phyloP scores from a whole-genome alignment of 1,284 basidiomycete genomes.

The Trametes polyzona region DNA sequence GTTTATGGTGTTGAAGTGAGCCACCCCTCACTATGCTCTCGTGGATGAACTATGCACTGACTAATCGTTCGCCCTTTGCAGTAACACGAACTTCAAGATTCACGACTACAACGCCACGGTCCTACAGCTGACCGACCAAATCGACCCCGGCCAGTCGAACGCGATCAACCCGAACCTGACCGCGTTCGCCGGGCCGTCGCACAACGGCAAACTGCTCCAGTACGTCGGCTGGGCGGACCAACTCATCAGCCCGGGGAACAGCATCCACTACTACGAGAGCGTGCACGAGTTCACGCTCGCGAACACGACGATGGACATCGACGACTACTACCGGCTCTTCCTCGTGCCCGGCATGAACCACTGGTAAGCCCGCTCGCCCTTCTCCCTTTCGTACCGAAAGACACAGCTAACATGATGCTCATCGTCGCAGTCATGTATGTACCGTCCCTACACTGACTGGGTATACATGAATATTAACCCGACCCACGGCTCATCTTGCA shows the following conservation, averaged over 20 bases:
- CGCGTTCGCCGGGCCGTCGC: constrained; percentile 31
- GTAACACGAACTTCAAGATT: constrained; percentile 28
- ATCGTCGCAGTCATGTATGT: constrained; percentile 10
- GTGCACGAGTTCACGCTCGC: constrained; percentile 33
- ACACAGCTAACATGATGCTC: background rate
- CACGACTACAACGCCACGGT: constrained; percentile 25
- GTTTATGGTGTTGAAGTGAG: constrained; percentile 26
- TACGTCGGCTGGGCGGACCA: constrained; percentile 38
- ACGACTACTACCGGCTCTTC: constrained; percentile 45
- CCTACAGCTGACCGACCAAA: constrained; percentile 21
- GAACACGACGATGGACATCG: constrained; percentile 31
- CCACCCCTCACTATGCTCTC: no score
- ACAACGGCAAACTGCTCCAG: constrained; percentile 37
- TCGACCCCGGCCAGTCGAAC: constrained; percentile 29
- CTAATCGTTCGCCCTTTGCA: background rate
- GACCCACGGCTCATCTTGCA: background rate
- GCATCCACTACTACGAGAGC: constrained; percentile 40
- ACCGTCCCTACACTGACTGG: background rate
- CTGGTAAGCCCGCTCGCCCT: constrained; percentile 29
- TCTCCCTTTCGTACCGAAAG: background rate
- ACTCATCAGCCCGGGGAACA: constrained; percentile 41
- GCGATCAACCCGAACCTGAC: constrained; percentile 34
- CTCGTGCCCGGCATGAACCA: constrained; percentile 48
- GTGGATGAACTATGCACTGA: background rate
- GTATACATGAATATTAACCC: background rate